Evolutionary conservation across 257 asterid species (phyloP).

Genomic region (Lithospermum erythrorhizon): DNA sequence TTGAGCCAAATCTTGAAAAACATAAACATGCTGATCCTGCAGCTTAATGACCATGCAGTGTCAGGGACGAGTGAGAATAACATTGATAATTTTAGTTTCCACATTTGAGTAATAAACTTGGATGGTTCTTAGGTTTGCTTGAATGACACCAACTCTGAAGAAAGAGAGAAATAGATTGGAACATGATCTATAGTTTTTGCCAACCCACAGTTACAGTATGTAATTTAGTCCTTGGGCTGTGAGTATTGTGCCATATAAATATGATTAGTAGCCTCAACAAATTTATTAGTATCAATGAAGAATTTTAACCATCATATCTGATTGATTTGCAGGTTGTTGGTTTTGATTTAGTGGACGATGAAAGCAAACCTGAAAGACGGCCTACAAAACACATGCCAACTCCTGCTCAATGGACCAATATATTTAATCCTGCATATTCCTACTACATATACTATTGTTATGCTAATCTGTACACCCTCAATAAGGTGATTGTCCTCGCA

Average conservation of each 20-base stretch:
- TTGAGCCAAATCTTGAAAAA: too few species aligned
- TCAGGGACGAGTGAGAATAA: too few species aligned
- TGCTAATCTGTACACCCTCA: slow-evolving; percentile 90
- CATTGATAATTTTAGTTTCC: too few species aligned
- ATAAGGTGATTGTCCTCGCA: slow-evolving; percentile 45
- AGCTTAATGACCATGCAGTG: too few species aligned
- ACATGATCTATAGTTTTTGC: too few species aligned
- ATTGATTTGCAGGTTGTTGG: slow-evolving; percentile 72
- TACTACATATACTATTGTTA: slow-evolving; percentile 93
- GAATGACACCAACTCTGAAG: too few species aligned
- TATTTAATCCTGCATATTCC: slow-evolving; percentile 88
- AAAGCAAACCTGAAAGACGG: slow-evolving; percentile 96
- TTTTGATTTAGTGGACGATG: slow-evolving; percentile 96
- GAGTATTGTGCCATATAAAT: neutral
- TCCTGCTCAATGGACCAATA: slow-evolving; percentile 89
- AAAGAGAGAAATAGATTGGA: too few species aligned
- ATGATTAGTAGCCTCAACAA: neutral
- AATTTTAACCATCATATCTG: slow-evolving; percentile 3
- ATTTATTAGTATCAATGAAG: neutral
- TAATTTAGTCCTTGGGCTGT: neutral
- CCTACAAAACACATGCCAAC: slow-evolving; percentile 99
- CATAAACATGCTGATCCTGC: too few species aligned
- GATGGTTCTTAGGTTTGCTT: too few species aligned
- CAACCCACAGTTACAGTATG: neutral
- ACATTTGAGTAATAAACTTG: too few species aligned